Percentiles rank a stretch among this genome's conserved stretches.
phyloP scores from a whole-genome alignment of 2,329 filamentous ascomycete species.

The Ceratocystis cacaofunesta region DNA sequence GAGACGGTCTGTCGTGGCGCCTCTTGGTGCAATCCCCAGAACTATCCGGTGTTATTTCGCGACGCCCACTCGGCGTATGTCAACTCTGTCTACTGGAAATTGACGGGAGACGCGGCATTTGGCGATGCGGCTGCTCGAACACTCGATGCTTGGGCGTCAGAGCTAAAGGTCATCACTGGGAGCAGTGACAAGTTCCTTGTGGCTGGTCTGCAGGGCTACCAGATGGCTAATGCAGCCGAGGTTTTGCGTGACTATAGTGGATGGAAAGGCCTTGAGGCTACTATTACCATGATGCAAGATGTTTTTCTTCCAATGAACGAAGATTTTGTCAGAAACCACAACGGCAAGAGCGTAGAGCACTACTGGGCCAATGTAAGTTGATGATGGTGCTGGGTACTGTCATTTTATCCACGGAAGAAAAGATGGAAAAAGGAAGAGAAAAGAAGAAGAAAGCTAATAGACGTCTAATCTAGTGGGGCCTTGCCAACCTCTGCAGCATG shows the following conservation, averaged over 20 bases:
- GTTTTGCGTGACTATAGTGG: constrained; percentile 25
- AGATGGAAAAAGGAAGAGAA: too few species aligned
- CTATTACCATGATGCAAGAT: constrained; percentile 21
- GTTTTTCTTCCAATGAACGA: constrained; percentile 20
- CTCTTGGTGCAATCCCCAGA: background rate
- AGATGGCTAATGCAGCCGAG: constrained; percentile 33
- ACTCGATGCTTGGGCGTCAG: constrained; percentile 27
- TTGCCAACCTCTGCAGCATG: background rate
- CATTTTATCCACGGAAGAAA: too few species aligned
- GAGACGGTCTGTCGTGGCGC: constrained; percentile 26
- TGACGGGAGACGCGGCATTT: constrained; percentile 26
- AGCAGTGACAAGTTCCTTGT: constrained; percentile 27
- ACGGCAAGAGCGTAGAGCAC: background rate
- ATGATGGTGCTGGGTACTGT: background rate
- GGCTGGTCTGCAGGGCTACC: constrained; percentile 31
- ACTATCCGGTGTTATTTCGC: background rate
- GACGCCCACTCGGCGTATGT: constrained; percentile 24
- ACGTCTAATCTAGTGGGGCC: background rate
- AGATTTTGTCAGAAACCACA: background rate
- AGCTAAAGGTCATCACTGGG: constrained; percentile 24
- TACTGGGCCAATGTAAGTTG: background rate
- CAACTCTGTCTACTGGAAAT: constrained; percentile 28
- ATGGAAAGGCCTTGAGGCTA: constrained; percentile 16
- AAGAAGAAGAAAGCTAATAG: background rate
- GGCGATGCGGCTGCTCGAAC: constrained; percentile 27